These are phyloP conservation scores for Leptomonas pyrrhocoris DNA, from an alignment of 208 protist genomes.

Conservation along the genomic window DNA sequence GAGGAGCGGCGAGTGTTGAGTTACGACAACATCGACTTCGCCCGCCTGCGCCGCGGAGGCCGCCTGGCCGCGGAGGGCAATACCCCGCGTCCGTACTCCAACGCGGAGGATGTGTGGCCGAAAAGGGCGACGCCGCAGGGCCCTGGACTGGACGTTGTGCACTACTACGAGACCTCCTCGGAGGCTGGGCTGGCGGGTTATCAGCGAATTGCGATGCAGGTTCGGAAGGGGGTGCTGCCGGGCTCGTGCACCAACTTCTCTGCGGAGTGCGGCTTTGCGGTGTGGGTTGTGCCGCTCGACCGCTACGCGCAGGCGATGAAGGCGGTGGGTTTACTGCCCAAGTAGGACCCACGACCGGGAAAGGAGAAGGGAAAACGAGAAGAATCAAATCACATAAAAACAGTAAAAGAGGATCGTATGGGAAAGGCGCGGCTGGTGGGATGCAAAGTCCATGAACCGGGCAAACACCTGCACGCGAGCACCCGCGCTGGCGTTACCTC, in stretches of 20 bases:
- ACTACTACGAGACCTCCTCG: conserved; percentile 44
- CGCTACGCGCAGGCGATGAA: conserved; percentile 26
- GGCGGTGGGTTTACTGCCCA: conserved; percentile 19
- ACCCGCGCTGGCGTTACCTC: no score
- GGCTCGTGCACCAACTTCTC: conserved; percentile 36
- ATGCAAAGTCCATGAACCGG: no score
- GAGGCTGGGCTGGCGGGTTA: conserved; percentile 34
- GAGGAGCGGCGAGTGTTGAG: conserved; percentile 22
- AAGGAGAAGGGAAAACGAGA: neutral
- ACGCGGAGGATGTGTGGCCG: conserved; percentile 28
- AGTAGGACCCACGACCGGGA: neutral
- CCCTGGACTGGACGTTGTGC: conserved; percentile 38
- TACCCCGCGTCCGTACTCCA: conserved; percentile 17
- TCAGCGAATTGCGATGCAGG: conserved; percentile 32
- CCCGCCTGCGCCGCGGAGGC: conserved; percentile 10
- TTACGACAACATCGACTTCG: conserved; percentile 39
- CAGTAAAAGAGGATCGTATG: neutral
- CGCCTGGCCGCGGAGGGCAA: neutral
- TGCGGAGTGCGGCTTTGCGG: conserved; percentile 34
- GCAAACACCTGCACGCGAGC: no score
- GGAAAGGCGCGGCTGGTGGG: no score
- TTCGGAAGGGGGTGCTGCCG: conserved; percentile 29
- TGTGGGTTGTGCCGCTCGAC: conserved; percentile 34
- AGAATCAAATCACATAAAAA: neutral
- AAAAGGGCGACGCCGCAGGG: conserved; percentile 9